Evolutionary conservation across 768 basidiomycete species (phyloP), one percentile per base, ranked within the genome.

Genomic region (Termitomyces sp.): DNA sequence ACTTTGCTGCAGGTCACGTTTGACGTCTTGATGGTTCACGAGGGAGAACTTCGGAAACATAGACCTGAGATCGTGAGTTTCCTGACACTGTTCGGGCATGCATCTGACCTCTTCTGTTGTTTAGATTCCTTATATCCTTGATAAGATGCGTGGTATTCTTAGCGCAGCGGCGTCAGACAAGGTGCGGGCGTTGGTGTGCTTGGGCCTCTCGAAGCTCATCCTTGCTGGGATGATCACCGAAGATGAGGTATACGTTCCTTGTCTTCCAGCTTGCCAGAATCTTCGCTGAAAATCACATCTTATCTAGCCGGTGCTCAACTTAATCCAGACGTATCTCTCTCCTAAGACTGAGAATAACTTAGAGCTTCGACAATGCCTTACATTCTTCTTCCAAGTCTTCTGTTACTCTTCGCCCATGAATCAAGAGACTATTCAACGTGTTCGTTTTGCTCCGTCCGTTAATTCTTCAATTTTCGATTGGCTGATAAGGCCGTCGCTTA

Each of bases 121-220:
- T 16, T 49, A 73, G 72, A 54, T 64, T 30, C 57, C 64, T 43
- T 37, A 53, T 32, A 58, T 71, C n/a, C 62, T 64, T 0, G 43
- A 64, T 1, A 62, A 40, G 68, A 62, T 68, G 42, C 68, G 87
- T 5, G 77, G 80, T 39, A 61, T 72, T 20, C 69, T 79, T 14
- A 61, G 62, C 30, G 45, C 71, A 0, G 80, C 89, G 46, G 81
- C 86, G 49, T 81, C 86, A 7, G 78, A 83, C 27, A 69, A 68
- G 53, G 69, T 89, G 0, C 85, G 86, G 60, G 91, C 92, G 2
- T 71, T 89, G 5, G 74, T 93, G 13, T 87, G 86, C 59, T 76
- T 90, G 30, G 95, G 95, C 0, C 77, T 93, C 4, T 80, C 93
- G n/a, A 98, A 98, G 72, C 79, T 98, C 26, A 81, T 93, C 67